A percentile compares a stretch with the other conserved stretches of the same genome.
phyloP scores from a whole-genome alignment of 164 flowering plant species.

The Chimonanthus salicifolius region DNA sequence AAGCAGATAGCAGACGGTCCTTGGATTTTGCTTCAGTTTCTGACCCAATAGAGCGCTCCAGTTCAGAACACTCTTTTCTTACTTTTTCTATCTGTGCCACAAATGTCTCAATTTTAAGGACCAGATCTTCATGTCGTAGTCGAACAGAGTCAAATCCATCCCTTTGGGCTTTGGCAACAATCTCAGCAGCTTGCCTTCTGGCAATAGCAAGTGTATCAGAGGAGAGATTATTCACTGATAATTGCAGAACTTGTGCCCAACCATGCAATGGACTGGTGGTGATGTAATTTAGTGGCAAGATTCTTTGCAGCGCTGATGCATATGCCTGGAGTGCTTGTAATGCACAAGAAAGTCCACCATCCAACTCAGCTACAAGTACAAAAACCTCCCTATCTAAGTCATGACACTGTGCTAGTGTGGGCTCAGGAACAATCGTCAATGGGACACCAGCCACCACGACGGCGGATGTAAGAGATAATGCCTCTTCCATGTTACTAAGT shows the following conservation, averaged over 20 bases:
- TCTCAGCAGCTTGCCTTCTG: conserved; percentile 76
- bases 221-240: conserved; percentile 53
- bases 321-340: conserved; percentile 53
- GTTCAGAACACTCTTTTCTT: conserved; percentile 65
- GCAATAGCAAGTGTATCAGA: conserved; percentile 61
- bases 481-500: conserved; percentile 40
- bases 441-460: conserved; percentile 85
- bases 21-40: conserved; percentile 72
- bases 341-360: conserved; percentile 60
- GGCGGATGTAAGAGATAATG: conserved; percentile 80
- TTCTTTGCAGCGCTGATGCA: conserved; percentile 72
- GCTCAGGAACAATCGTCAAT: conserved; percentile 88
- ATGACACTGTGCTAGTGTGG: conserved; percentile 85
- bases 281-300: conserved; percentile 75
- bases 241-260: conserved; percentile 84
- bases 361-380: conserved; percentile 56
- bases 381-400: conserved; percentile 88
- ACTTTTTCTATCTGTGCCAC: conserved; percentile 59
- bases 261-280: conserved; percentile 75
- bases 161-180: conserved; percentile 39
- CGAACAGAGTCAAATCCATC: conserved; percentile 43
- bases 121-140: conserved; percentile 46
- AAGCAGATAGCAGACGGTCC: conserved; percentile 64
- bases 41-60: conserved; percentile 61
- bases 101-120: conserved; percentile 52